Base-by-base conservation (phyloP, 2,329 filamentous ascomycete species). In the Aspergillus brunneoviolaceus region DNA sequence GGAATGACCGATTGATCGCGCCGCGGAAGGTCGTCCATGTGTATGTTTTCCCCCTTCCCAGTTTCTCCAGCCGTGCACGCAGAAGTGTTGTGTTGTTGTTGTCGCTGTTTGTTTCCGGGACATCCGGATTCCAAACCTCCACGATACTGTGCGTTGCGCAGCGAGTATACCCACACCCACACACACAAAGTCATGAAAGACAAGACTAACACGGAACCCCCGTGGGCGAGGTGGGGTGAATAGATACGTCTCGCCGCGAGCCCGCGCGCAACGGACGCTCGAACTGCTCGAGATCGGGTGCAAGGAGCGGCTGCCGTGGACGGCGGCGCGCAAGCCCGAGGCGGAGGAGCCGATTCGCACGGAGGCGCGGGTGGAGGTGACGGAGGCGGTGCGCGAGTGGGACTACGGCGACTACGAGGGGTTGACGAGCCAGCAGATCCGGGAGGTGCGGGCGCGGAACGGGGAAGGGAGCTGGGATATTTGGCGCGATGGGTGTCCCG, bases 361-460 rank as follows among this genome's bases (percentile, higher is more conserved):
- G 1, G 67, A 67, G 39, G 65, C 63, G 50, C 72, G 69, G 2
- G 80, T 70, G 19, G 77, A 66, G 0, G 69, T 66, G 9, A 81
- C 76, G 74, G 84, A 91, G 55, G 87, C 87, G 61, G 86, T 96
- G 59, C 84, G 89, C 16, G 91, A 95, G 74, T 95, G 92, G 91
- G 89, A 95, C 76, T 96, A 96, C 71, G 92, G 90, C 49, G 85
- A 89, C 66, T 96, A 96, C 71, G 91, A 96, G 77, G 92, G 92
- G 9, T 84, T 95, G 71, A 91, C 89, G 39, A 88, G 84, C 63
- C 77, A 82, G 16, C 81, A 91, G 65, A 96, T 96, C 71, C 81
- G 84, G 54, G 80, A 82, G 55, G 70, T 79, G 65, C 84, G 84
- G 54, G 80, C 77, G 61, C 79, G 83, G 68, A 79, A 85, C 60